Base-by-base conservation (phyloP, 2,329 filamentous ascomycete genomes). In the Fusarium oligoseptatum region DNA sequence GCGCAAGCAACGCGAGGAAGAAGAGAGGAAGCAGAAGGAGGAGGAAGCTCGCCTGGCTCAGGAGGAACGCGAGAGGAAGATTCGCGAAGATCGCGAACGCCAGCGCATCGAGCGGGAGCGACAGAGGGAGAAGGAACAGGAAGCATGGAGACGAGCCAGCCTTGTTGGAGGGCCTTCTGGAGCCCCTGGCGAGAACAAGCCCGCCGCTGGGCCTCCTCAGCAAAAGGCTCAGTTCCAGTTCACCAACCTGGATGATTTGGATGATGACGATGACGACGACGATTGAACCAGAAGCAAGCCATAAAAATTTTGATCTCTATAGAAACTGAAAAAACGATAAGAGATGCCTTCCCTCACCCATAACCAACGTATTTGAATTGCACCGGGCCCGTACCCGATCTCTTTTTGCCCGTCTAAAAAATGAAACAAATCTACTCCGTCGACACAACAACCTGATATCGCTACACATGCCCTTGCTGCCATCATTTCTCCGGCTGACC, bases 191-290 rank as follows among this genome's bases (percentile, higher is more conserved):
- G 76, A 77, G n/a, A 75, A 74, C 43, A 76, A 75, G 29, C 75
- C 77, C 8, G 70, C 70, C 15, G 72, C 81, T 14, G 78, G 76
- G 5, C 77, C 78, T 5, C 80, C 79, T 2, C 83, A 84, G 77
- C 86, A 85, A 80, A 87, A 87, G 79, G 73, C 73, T 4, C 88
- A 90, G 82, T 90, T 90, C 73, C 87, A 89, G 77, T 90, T 90
- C 66, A 85, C 87, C 64, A 88, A 85, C 64, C 79, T 87, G 75
- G 85, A 89, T 71, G 88, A 89, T 71, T 83, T 89, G 62, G 87
- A 88, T 52, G 87, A 88, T 52, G 87, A 88, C 36, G 85, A 88
- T 41, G 83, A 85, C 8, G 82, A 84, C 10, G 82, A 84, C 9
- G 82, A 84, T 61, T 80, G 77, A 76, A 57, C 36, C 24, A 36